Evolutionary conservation across 805 yeast species (phyloP).

Genomic region (Ogataea naganishii): DNA sequence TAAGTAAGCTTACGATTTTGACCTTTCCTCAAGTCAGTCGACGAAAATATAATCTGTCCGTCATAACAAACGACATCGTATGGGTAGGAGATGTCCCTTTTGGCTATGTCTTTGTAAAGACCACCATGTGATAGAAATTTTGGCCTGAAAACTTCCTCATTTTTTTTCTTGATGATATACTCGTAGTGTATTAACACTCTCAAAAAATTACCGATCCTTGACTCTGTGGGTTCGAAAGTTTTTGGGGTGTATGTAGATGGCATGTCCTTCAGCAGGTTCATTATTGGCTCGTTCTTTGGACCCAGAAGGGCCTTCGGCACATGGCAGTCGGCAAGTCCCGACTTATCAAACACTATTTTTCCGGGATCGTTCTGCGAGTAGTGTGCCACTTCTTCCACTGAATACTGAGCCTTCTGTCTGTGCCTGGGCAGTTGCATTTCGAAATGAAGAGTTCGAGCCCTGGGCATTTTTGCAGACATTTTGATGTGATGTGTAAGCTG

Average conservation of each 20-base stretch:
- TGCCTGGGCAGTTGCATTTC: too few relatives aligned
- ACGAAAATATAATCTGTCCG: neutral
- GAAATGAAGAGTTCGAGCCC: too few relatives aligned
- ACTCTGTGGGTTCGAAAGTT: neutral
- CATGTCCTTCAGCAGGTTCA: too few relatives aligned
- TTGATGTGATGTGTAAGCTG: too few relatives aligned
- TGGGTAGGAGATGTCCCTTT: neutral
- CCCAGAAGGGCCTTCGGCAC: too few relatives aligned
- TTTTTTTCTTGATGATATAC: neutral
- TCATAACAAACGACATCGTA: conserved; percentile 1
- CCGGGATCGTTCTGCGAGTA: too few relatives aligned
- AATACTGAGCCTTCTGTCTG: too few relatives aligned
- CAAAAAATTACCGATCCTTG: conserved; percentile 1
- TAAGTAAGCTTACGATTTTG: neutral
- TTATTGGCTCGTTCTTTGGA: too few relatives aligned
- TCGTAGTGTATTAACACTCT: conserved; percentile 1
- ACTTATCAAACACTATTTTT: too few relatives aligned
- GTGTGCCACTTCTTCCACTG: too few relatives aligned
- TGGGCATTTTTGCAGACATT: too few relatives aligned
- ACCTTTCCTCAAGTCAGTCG: neutral
- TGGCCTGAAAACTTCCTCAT: neutral
- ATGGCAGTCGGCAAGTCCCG: too few relatives aligned
- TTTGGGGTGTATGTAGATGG: neutral
- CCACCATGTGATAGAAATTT: conserved; percentile 1
- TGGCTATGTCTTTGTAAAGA: conserved; percentile 1